phyloP scores from a whole-genome alignment of 805 yeast genomes.

The Priceomyces castillae region DNA sequence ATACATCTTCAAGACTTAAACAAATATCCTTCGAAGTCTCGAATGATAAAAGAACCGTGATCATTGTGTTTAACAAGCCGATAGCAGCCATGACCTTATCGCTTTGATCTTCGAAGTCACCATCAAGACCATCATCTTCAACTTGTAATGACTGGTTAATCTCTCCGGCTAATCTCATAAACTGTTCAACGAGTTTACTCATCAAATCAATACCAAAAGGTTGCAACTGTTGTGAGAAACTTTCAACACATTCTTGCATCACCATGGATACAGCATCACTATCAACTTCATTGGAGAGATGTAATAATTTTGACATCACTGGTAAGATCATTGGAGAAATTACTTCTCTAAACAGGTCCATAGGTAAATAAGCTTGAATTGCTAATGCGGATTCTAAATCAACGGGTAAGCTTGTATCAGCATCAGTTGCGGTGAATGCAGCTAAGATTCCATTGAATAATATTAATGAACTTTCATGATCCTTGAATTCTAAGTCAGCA shows the following conservation, averaged over 20 bases:
- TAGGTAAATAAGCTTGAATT: conserved; percentile 70
- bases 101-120: conserved; percentile 33
- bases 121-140: conserved; percentile 27
- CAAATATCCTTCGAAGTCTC: conserved; percentile 75
- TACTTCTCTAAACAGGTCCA: conserved; percentile 65
- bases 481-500: conserved; percentile 54
- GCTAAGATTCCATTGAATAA: conserved; percentile 35
- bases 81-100: conserved; percentile 82
- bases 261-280: conserved; percentile 84
- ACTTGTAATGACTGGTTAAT: conserved; percentile 51
- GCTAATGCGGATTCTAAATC: conserved; percentile 84
- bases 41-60: conserved; percentile 76
- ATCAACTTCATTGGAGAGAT: conserved; percentile 76
- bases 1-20: conserved; percentile 58
- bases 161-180: conserved; percentile 38
- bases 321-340: conserved; percentile 68
- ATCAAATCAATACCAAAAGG: conserved; percentile 72
- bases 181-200: conserved; percentile 65
- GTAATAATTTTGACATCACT: conserved; percentile 75
- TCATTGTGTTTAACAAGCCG: conserved; percentile 77
- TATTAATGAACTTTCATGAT: conserved; percentile 19
- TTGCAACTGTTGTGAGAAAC: conserved; percentile 76
- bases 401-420: conserved; percentile 52
- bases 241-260: conserved; percentile 93
- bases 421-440: conserved; percentile 22